A percentile compares a stretch with the other conserved stretches of the same genome.
Evolutionary conservation across 2,329 filamentous ascomycete species (phyloP).

Genomic region (Neofusicoccum sp.): DNA sequence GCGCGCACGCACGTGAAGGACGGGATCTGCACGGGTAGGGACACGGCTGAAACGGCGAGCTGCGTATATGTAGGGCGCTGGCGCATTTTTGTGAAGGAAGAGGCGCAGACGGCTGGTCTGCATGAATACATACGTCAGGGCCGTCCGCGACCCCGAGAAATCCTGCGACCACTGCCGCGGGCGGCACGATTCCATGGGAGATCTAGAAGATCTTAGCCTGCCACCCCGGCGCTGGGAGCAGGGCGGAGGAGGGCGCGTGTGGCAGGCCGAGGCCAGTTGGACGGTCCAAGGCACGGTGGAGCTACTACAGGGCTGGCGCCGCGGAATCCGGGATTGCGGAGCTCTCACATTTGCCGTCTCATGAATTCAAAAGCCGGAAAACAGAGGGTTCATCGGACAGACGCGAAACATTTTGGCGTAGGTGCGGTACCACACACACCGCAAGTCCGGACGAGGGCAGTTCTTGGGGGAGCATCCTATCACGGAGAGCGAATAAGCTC

Average conservation of each 20-base stretch:
- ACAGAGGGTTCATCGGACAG: neutral
- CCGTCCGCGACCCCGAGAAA: neutral
- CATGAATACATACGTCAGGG: neutral
- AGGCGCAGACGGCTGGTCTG: neutral
- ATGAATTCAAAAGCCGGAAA: neutral
- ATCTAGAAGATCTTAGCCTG: neutral
- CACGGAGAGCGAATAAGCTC: neutral
- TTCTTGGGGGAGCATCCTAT: neutral
- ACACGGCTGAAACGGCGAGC: conserved; percentile 2
- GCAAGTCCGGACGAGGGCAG: neutral
- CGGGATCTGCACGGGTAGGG: neutral
- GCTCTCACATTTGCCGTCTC: conserved; percentile 2
- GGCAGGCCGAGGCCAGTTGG: neutral
- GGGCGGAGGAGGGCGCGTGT: neutral
- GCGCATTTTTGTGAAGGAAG: too few relatives aligned
- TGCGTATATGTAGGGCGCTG: neutral
- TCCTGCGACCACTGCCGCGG: neutral
- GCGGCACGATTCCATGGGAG: neutral
- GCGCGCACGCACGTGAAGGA: neutral
- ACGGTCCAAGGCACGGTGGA: neutral
- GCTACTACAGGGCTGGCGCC: neutral
- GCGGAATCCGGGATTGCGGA: neutral
- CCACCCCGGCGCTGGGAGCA: neutral
- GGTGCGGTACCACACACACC: neutral
- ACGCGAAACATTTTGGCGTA: neutral